phyloP scores from a whole-genome alignment of 78 protist species.

The Neovahlkampfia damariscottae region DNA sequence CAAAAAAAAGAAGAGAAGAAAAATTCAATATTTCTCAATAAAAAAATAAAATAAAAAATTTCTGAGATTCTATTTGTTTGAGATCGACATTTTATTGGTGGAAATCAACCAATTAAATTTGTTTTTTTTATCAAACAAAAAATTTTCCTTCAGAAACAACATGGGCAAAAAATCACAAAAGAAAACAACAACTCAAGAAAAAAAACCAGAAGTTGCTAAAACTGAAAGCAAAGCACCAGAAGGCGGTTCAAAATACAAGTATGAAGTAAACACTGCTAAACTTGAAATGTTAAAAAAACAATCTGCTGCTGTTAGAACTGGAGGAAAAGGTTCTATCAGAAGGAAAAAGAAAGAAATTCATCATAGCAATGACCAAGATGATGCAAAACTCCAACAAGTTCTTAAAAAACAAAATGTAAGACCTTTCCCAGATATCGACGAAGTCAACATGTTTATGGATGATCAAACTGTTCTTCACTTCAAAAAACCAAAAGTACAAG shows the following conservation, averaged over 20 bases:
- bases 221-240: neutral
- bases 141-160: no score
- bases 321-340: slow-evolving; percentile 19
- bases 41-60: no score
- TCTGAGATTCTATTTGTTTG: no score
- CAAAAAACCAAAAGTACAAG: slow-evolving; percentile 8
- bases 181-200: no score
- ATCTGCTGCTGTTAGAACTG: slow-evolving; percentile 3
- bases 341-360: neutral
- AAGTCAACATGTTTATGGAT: slow-evolving; percentile 5
- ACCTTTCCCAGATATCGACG: slow-evolving; percentile 4
- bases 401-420: neutral
- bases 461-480: neutral
- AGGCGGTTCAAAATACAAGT: neutral
- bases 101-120: no score
- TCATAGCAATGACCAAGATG: neutral
- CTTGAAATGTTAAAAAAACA: neutral
- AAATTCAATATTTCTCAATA: no score
- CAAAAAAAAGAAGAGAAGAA: no score
- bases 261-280: neutral
- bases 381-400: neutral
- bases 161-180: no score
- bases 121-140: no score
- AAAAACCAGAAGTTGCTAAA: no score
- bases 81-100: no score